These are phyloP conservation scores for Yarrowia galli DNA, from an alignment of 1,139 yeast species.

Conservation along the genomic window DNA sequence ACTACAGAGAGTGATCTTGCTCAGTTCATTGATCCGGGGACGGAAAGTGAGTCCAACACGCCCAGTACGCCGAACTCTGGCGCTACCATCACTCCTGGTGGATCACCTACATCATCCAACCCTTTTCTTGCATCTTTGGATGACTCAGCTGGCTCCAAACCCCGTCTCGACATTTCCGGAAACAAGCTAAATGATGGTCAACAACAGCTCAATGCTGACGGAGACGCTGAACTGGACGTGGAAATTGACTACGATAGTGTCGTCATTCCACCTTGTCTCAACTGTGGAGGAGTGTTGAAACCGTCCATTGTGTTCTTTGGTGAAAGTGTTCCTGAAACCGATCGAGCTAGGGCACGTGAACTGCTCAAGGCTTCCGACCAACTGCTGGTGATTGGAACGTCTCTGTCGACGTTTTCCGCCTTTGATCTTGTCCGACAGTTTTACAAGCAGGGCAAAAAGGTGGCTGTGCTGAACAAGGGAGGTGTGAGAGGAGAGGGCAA, in stretches of 20 bases:
- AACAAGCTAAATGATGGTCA: neutral
- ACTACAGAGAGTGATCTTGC: neutral
- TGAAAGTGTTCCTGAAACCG: slow-evolving; percentile 13
- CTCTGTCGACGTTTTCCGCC: slow-evolving; percentile 17
- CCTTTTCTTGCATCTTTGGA: slow-evolving; percentile 2
- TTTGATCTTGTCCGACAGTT: slow-evolving; percentile 26
- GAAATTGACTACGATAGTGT: slow-evolving; percentile 26
- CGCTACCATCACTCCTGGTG: neutral
- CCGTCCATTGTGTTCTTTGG: slow-evolving; percentile 35
- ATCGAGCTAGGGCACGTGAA: neutral
- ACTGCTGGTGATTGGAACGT: slow-evolving; percentile 19
- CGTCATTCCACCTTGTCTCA: neutral
- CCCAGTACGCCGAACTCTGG: too few species aligned
- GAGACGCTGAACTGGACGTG: slow-evolving; percentile 23
- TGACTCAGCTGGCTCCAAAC: neutral
- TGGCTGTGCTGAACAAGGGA: slow-evolving; percentile 25
- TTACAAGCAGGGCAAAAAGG: slow-evolving; percentile 8
- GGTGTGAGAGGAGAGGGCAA: slow-evolving; percentile 24
- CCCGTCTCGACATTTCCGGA: slow-evolving; percentile 2
- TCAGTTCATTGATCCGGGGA: slow-evolving; percentile 12
- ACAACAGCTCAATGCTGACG: slow-evolving; percentile 21
- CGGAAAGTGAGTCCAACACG: neutral
- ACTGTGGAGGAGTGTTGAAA: slow-evolving; percentile 21
- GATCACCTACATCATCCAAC: neutral
- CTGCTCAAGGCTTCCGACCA: neutral